phyloP scores from a whole-genome alignment of 345 rosid genomes.

The Excoecaria cochinchinensis region DNA sequence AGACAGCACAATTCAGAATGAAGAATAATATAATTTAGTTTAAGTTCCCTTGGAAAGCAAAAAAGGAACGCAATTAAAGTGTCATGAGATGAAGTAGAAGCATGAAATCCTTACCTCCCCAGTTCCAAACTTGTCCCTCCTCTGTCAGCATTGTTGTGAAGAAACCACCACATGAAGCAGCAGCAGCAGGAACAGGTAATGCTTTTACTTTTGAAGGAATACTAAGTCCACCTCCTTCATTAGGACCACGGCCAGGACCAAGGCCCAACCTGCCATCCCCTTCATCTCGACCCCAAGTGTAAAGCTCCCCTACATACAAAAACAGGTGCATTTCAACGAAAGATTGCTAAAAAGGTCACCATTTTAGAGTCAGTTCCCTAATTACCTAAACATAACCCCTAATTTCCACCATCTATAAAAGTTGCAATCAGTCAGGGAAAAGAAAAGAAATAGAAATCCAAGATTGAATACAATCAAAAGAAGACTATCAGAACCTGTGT shows the following conservation, averaged over 20 bases:
- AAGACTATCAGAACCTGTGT: slow-evolving; percentile 50
- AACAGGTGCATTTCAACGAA: not conserved
- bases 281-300: slow-evolving; percentile 94
- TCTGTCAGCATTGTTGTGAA: slow-evolving; percentile 72
- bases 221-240: slow-evolving; percentile 89
- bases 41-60: not conserved
- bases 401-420: not conserved
- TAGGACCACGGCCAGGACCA: slow-evolving; percentile 88
- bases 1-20: not conserved
- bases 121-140: slow-evolving; percentile 86
- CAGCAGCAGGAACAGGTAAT: slow-evolving; percentile 57
- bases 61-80: not conserved
- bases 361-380: not conserved
- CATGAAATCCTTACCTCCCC: slow-evolving; percentile 62
- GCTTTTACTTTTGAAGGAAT: slow-evolving; percentile 79
- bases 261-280: slow-evolving; percentile 96
- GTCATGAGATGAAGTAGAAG: not conserved
- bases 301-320: slow-evolving; percentile 59
- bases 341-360: not conserved
- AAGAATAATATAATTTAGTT: not conserved
- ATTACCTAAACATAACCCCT: not conserved
- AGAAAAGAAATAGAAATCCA: too few species aligned
- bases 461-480: not conserved
- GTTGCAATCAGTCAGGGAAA: not conserved
- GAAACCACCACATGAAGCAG: slow-evolving; percentile 90